Base-by-base conservation (phyloP, 306 rosid genomes). In the Prunus davidiana region DNA sequence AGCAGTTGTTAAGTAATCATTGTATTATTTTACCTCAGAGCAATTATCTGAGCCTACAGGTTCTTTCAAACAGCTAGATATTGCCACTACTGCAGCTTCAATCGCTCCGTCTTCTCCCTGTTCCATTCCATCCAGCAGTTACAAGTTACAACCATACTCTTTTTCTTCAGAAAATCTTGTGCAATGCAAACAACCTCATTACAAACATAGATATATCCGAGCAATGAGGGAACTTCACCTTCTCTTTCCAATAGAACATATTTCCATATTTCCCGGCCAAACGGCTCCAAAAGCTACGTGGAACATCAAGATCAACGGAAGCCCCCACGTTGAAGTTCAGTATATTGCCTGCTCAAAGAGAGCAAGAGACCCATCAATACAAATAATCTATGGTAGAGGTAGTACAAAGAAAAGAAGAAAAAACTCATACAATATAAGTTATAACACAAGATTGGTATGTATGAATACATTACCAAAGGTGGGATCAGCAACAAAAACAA, bases 401-500 rank as follows among this genome's bases (percentile, higher is more conserved):
- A 56, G 34, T 8, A 41, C 63, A 38, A 64, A 8, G 9, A 38
- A 38, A 38, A 49, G 67, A 38, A 7, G 9, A 69, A 7, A 30
- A 72, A 34, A 34, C 8, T 24, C 15, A 41, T n/a, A 57, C 15
- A 41, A 38, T 19, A 28, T 43, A 34, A 34, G 8, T 34, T 34
- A 34, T 5, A 15, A 56, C 12, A 70, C 3, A 6, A 34, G 41
- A 28, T 30, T 34, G 6, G 19, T 38, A 28, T 4, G 54, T 16
- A 58, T 27, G 30, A 57, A 22, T 6, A 2, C 30, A 74, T 78
- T 92, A 95, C 98, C 98, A 81, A 95, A 92, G 18, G 97, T 95
- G 41, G 98, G 98, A 86, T 95, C 98, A 50, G 98, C 98, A 78
- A 95, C 98, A 82, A 95, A 95, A 51, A 95, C 97, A 64, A 95